Percentiles rank a stretch among this genome's conserved stretches.
Evolutionary conservation across 495 filamentous ascomycete genomes (phyloP).

Genomic region (Alectoria sarmentosa): DNA sequence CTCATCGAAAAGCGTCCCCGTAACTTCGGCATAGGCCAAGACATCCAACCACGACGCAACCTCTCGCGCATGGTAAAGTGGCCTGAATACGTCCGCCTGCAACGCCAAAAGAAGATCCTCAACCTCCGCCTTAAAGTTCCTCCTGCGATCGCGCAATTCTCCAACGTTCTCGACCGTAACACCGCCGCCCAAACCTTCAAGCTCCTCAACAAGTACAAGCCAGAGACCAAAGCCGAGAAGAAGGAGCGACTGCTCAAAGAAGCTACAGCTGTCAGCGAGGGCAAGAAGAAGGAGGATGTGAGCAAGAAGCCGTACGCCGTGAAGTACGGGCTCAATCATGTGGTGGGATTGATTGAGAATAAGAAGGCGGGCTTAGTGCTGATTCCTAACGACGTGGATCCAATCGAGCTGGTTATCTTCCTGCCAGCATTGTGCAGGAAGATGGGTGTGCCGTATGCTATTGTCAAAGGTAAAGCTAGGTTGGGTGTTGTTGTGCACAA

Average conservation of each 20-base stretch:
- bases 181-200: slow-evolving; percentile 95
- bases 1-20: slow-evolving; percentile 95
- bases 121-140: slow-evolving; percentile 98
- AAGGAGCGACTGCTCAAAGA: slow-evolving; percentile 98
- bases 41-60: slow-evolving; percentile 96
- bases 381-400: slow-evolving; percentile 99
- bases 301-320: slow-evolving; percentile 99
- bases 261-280: slow-evolving; percentile 91
- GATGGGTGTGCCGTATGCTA: slow-evolving; percentile 99
- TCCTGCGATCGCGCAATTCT: slow-evolving; percentile 96
- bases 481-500: slow-evolving; percentile 99
- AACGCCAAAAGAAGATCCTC: slow-evolving; percentile 99
- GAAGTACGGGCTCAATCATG: slow-evolving; percentile 99
- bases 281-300: slow-evolving; percentile 99
- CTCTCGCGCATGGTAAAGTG: slow-evolving; percentile 99
- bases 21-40: slow-evolving; percentile 99
- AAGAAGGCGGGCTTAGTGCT: slow-evolving; percentile 98
- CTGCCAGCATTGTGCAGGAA: slow-evolving; percentile 98
- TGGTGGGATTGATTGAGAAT: slow-evolving; percentile 99
- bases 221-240: slow-evolving; percentile 99
- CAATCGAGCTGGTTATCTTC: slow-evolving; percentile 99
- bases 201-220: slow-evolving; percentile 99
- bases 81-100: slow-evolving; percentile 97
- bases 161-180: slow-evolving; percentile 96
- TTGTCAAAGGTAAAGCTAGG: slow-evolving; percentile 99